Evolutionary conservation across 202 grass and related monocot species (phyloP).

Genomic region (Schoenoplectus triqueter): DNA sequence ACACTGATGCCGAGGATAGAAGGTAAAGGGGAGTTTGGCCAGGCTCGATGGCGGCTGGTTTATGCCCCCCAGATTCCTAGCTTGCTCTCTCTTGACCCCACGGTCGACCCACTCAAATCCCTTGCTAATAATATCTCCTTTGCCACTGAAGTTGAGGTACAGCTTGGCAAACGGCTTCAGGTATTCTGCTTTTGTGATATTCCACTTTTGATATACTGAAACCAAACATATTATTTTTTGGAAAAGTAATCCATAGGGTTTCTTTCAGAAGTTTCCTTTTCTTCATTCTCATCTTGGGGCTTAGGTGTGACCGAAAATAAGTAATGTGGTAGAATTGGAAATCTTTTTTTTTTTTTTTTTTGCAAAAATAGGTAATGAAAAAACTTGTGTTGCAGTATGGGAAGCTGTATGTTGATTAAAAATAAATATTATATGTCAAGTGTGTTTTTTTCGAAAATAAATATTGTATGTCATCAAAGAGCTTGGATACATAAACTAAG

Average conservation of each 20-base stretch:
- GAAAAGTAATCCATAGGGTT: background rate
- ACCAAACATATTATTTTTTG: background rate
- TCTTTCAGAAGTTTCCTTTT: background rate
- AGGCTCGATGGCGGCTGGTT: conserved; percentile 91
- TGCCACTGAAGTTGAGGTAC: conserved; percentile 93
- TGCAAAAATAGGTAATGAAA: background rate
- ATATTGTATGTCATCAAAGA: too few species aligned
- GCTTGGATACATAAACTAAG: background rate
- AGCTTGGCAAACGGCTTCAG: conserved; percentile 92
- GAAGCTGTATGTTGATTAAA: background rate
- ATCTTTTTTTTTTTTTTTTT: background rate
- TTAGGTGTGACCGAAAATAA: conserved; percentile 1
- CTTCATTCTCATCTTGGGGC: background rate
- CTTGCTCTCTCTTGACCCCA: conserved; percentile 93
- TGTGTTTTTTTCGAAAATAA: too few species aligned
- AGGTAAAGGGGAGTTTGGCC: conserved; percentile 95
- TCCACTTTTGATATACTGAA: conserved; percentile 22
- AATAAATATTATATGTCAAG: too few species aligned
- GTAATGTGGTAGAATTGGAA: background rate
- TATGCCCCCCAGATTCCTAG: conserved; percentile 93
- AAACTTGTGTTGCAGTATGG: background rate
- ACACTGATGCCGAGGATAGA: conserved; percentile 97
- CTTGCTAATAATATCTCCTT: conserved; percentile 97
- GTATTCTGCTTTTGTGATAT: conserved; percentile 45
- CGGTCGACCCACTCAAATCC: conserved; percentile 91